A percentile compares a stretch with the other conserved stretches of the same genome.
Evolutionary conservation across 2,329 filamentous ascomycete species (phyloP).

Genomic region (Cercospora canescens): DNA sequence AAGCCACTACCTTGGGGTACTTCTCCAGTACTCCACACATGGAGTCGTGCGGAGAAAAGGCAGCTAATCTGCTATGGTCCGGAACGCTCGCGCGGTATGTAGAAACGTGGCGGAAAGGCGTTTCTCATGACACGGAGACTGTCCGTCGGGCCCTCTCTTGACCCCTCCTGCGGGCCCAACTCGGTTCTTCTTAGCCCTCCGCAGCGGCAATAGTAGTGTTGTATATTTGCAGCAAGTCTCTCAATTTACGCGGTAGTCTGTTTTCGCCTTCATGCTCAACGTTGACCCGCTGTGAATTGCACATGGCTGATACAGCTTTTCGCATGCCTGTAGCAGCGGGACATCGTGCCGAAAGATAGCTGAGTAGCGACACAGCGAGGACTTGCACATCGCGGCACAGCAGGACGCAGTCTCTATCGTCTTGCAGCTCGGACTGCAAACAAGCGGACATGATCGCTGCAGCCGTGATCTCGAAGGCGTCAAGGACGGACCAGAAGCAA

Average conservation of each 20-base stretch:
- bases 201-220: not conserved
- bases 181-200: not conserved
- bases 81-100: not conserved
- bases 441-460: not conserved
- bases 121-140: not conserved
- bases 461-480: slow-evolving; percentile 1
- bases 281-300: not conserved
- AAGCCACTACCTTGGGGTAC: not conserved
- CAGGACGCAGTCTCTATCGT: not conserved
- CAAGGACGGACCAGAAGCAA: not conserved
- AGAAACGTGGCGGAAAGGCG: not conserved
- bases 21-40: not conserved
- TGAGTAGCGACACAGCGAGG: slow-evolving; percentile 2
- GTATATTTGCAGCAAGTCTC: not conserved
- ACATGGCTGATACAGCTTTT: not conserved
- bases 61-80: not conserved
- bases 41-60: not conserved
- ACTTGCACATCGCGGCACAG: not conserved
- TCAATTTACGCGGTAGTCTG: not conserved
- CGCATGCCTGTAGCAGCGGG: not conserved
- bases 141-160: not conserved
- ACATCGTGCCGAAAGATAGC: not conserved
- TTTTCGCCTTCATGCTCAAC: not conserved
- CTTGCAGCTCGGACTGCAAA: not conserved
- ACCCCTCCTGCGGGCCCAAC: not conserved